These are phyloP conservation scores for Pachysandra terminalis DNA, from an alignment of 164 flowering plant genomes.

Conservation along the genomic window DNA sequence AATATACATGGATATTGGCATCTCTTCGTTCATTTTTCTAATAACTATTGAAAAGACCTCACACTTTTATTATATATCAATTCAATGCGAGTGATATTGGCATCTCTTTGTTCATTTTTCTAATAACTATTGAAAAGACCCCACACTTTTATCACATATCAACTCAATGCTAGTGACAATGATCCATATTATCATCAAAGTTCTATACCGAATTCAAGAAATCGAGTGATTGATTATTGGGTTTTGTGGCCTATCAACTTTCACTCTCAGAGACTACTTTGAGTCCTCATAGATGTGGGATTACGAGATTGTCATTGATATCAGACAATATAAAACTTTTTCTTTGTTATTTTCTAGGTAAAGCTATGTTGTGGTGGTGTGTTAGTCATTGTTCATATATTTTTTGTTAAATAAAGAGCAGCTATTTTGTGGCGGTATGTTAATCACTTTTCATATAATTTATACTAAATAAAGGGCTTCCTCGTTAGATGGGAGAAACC, in stretches of 20 bases:
- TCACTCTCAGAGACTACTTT: no score
- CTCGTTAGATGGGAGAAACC: slow-evolving; percentile 91
- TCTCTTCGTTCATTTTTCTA: neutral
- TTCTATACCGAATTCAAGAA: no score
- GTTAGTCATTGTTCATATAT: neutral
- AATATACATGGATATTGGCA: neutral
- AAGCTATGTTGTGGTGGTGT: neutral
- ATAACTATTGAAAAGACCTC: neutral
- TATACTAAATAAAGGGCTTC: neutral
- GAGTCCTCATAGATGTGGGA: no score
- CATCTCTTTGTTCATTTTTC: neutral
- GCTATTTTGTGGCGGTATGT: neutral
- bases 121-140: neutral
- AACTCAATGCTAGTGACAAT: neutral
- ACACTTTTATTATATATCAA: neutral
- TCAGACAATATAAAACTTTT: no score
- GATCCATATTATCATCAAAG: no score
- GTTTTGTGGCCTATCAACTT: no score
- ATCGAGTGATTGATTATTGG: no score
- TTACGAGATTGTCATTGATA: no score
- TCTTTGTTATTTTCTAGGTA: no score
- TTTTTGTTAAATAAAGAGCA: neutral
- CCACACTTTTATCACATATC: neutral
- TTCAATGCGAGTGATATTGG: neutral
- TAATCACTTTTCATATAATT: no score